phyloP scores from a whole-genome alignment of 768 basidiomycete species.

The Auricularia heimuer region DNA sequence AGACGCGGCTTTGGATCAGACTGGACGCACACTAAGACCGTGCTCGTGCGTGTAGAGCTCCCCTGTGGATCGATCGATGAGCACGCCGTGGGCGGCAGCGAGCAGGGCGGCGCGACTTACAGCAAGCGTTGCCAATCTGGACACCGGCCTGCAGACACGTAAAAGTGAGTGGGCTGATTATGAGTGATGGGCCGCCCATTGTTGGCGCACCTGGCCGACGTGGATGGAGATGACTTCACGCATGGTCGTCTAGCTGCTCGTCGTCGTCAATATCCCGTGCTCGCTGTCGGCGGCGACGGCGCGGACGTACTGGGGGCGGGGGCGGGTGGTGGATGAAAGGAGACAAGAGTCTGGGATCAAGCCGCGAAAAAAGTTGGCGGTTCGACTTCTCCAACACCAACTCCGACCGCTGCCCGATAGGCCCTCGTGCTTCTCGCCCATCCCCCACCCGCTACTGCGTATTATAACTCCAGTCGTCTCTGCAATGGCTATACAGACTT shows the following conservation, averaged over 20 bases:
- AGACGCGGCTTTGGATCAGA: constrained; percentile 2
- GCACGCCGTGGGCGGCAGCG: constrained; percentile 24
- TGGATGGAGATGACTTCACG: constrained; percentile 97
- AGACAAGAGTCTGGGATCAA: constrained; percentile 1
- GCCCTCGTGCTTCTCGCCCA: too few relatives aligned
- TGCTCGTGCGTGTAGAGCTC: constrained; percentile 99
- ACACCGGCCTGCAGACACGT: constrained; percentile 9
- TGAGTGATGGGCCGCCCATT: not conserved
- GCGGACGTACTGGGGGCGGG: not conserved
- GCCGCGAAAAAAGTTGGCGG: not conserved
- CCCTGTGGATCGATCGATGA: constrained; percentile 42
- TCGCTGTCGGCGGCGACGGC: not conserved
- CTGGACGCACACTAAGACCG: constrained; percentile 75
- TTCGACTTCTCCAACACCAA: not conserved
- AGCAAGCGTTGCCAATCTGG: constrained; percentile 87
- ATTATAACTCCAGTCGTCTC: too few relatives aligned
- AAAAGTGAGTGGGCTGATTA: not conserved
- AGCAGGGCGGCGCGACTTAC: constrained; percentile 43
- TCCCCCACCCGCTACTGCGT: too few relatives aligned
- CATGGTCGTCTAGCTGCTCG: constrained; percentile 31
- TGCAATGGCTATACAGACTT: too few relatives aligned
- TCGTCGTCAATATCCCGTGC: not conserved
- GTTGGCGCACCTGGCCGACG: constrained; percentile 69
- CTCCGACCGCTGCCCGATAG: too few relatives aligned
- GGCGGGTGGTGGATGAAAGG: not conserved